Conservation (phyloP, 257 asterid species). For the Haberlea rhodopensis region DNA sequence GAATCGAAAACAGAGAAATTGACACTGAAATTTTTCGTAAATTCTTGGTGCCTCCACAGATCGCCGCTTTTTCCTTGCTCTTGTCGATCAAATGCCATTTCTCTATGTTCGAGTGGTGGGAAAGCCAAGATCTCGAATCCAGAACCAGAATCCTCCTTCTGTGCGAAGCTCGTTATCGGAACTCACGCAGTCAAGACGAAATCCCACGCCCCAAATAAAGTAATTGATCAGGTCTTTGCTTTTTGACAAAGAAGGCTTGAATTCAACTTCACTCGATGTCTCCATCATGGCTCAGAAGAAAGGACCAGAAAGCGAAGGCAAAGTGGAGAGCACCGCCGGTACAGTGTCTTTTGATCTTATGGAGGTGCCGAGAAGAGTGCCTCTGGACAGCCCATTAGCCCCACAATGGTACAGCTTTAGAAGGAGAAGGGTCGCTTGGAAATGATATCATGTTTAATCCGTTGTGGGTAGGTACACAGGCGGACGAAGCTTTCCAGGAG, state of each 20-base stretch:
- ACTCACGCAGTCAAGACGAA: slow-evolving; percentile 66
- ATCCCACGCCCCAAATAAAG: slow-evolving; percentile 40
- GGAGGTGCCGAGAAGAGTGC: slow-evolving; percentile 84
- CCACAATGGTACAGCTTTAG: slow-evolving; percentile 91
- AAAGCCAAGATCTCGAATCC: slow-evolving; percentile 57
- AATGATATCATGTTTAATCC: slow-evolving; percentile 81
- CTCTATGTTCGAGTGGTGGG: slow-evolving; percentile 72
- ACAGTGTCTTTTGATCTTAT: slow-evolving; percentile 73
- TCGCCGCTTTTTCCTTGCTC: slow-evolving; percentile 61
- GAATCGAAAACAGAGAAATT: slow-evolving; percentile 38
- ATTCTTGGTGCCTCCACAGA: slow-evolving; percentile 38
- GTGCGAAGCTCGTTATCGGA: slow-evolving; percentile 76
- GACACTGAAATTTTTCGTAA: slow-evolving; percentile 48
- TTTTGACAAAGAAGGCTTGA: slow-evolving; percentile 75
- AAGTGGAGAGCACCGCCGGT: slow-evolving; percentile 41
- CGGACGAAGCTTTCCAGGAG: slow-evolving; percentile 89
- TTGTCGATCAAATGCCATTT: slow-evolving; percentile 84
- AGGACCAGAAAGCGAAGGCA: slow-evolving; percentile 31
- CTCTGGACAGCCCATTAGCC: slow-evolving; percentile 89
- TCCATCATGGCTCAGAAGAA: slow-evolving; percentile 53
- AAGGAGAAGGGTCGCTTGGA: slow-evolving; percentile 53
- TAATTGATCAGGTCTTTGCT: slow-evolving; percentile 89
- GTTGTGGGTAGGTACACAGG: slow-evolving; percentile 93
- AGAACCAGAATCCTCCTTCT: slow-evolving; percentile 41
- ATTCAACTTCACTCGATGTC: slow-evolving; percentile 71